These are phyloP conservation scores for Triticum timopheevii DNA, from an alignment of 176 grass and related monocot genomes.

Conservation along the genomic window DNA sequence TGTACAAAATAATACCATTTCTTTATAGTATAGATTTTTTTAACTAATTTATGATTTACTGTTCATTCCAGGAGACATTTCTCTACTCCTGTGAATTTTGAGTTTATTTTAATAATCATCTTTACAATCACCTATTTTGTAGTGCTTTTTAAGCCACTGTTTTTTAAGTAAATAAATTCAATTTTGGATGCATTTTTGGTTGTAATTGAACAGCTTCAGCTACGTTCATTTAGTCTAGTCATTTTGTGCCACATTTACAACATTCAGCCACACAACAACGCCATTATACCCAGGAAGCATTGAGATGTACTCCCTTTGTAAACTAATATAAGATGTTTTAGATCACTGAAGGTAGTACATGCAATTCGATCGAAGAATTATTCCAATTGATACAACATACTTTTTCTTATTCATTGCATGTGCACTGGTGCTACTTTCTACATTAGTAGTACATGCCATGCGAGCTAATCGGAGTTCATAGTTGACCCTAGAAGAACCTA, in stretches of 20 bases:
- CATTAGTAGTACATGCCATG: not conserved
- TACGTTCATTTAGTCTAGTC: too few relatives aligned
- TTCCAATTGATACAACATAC: not conserved
- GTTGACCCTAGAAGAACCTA: slow-evolving; percentile 54
- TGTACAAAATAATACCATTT: too few relatives aligned
- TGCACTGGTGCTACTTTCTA: not conserved
- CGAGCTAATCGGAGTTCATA: slow-evolving; percentile 3
- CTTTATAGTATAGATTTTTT: too few relatives aligned
- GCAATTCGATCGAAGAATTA: not conserved
- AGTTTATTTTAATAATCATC: not conserved
- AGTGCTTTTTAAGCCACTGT: not conserved
- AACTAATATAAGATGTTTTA: too few relatives aligned
- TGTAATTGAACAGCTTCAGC: not conserved
- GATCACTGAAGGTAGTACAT: too few relatives aligned
- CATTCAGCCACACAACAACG: not conserved
- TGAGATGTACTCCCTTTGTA: not conserved
- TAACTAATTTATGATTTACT: too few relatives aligned
- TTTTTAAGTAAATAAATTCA: not conserved
- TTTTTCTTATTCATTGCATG: slow-evolving; percentile 2
- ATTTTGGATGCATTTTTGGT: not conserved
- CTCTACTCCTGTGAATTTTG: not conserved
- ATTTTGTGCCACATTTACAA: not conserved
- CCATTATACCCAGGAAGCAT: not conserved
- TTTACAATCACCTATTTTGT: not conserved
- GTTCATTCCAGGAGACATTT: not conserved